A percentile compares a stretch with the other conserved stretches of the same genome.
These are phyloP conservation scores for Malbranchea zuffiana DNA, from an alignment of 2,329 filamentous ascomycete genomes.

Conservation along the genomic window DNA sequence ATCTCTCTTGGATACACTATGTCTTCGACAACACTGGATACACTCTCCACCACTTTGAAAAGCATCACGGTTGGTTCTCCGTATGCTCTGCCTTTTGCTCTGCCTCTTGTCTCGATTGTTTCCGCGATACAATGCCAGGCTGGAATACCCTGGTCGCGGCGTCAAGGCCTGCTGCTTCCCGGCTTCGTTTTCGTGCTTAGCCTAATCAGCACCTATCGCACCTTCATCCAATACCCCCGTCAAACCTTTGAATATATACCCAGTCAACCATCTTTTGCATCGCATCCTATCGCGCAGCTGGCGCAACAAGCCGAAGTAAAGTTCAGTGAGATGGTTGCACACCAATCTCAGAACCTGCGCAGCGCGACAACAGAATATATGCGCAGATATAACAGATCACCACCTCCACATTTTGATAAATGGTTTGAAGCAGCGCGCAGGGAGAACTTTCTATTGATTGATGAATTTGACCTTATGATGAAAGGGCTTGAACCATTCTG, in stretches of 20 bases:
- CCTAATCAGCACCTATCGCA: neutral
- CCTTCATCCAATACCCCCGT: neutral
- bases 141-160: neutral
- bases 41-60: neutral
- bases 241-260: too few relatives aligned
- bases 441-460: constrained; percentile 1
- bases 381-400: constrained; percentile 5
- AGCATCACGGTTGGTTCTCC: too few relatives aligned
- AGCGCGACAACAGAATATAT: constrained; percentile 4
- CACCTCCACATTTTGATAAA: constrained; percentile 6
- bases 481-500: constrained; percentile 7
- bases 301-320: neutral
- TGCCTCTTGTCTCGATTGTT: neutral
- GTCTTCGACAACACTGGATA: neutral
- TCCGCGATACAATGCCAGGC: neutral
- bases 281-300: constrained; percentile 5
- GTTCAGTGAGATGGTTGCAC: constrained; percentile 1
- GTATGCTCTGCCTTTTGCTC: too few relatives aligned
- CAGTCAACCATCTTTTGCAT: neutral
- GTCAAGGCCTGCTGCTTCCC: neutral
- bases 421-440: constrained; percentile 6
- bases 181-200: neutral
- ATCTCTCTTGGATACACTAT: neutral
- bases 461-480: constrained; percentile 8
- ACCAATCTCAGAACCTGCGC: constrained; percentile 4